Evolutionary conservation across 202 grass and related monocot genomes (phyloP).

Genomic region (Dendrocalamus latiflorus): DNA sequence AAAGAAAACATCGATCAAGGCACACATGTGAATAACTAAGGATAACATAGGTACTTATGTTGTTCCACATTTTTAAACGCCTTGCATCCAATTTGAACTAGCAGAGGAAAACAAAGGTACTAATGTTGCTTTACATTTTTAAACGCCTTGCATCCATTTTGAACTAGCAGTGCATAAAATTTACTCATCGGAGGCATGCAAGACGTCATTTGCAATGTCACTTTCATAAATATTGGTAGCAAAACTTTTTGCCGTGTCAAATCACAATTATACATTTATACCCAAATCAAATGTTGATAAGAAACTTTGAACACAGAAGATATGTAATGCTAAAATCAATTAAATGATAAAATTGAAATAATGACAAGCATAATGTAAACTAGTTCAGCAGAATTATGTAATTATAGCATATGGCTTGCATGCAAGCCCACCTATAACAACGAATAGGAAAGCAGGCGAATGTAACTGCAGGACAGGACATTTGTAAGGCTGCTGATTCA

Average conservation of each 20-base stretch:
- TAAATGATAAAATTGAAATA: not conserved
- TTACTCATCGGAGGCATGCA: not conserved
- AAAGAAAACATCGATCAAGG: not conserved
- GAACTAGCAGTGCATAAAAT: not conserved
- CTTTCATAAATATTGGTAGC: not conserved
- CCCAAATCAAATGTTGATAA: not conserved
- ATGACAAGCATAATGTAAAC: not conserved
- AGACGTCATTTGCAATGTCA: not conserved
- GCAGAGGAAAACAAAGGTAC: not conserved
- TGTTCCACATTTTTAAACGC: not conserved
- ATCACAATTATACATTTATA: not conserved
- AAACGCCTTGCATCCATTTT: not conserved
- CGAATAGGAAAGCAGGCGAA: not conserved
- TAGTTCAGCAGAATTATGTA: not conserved
- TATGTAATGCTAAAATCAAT: not conserved
- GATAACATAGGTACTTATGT: not conserved
- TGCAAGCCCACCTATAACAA: not conserved
- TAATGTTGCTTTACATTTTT: not conserved
- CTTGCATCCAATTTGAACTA: not conserved
- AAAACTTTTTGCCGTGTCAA: not conserved
- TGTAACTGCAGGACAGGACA: not conserved
- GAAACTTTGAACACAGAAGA: not conserved
- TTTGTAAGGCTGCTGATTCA: not conserved
- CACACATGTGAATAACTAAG: not conserved
- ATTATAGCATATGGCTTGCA: not conserved